Percentiles rank a stretch among this genome's conserved stretches.
Evolutionary conservation across 176 grass and related monocot genomes (phyloP).

Genomic region (Musa troglodytarum): DNA sequence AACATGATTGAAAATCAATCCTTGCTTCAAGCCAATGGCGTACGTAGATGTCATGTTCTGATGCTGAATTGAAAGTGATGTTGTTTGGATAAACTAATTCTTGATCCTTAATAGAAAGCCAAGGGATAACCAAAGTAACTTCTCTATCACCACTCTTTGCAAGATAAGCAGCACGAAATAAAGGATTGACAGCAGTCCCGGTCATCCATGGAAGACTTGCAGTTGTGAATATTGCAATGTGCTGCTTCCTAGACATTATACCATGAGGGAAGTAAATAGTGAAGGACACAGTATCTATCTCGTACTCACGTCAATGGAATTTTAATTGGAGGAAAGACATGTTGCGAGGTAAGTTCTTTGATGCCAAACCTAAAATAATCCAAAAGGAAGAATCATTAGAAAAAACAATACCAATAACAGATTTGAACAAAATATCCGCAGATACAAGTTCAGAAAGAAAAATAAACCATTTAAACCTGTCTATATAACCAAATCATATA

Average conservation of each 20-base stretch:
- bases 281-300: background rate
- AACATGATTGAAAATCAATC: constrained; percentile 41
- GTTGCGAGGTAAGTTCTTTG: background rate
- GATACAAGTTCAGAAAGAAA: no score
- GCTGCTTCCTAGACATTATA: constrained; percentile 45
- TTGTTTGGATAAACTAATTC: constrained; percentile 75
- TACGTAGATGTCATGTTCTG: constrained; percentile 67
- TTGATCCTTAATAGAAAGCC: constrained; percentile 63
- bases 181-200: constrained; percentile 71
- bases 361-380: background rate
- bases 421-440: background rate
- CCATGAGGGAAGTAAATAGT: background rate
- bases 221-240: constrained; percentile 82
- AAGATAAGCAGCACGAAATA: constrained; percentile 65
- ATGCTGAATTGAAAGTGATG: constrained; percentile 43
- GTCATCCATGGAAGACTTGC: constrained; percentile 98
- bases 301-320: background rate
- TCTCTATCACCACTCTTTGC: constrained; percentile 49
- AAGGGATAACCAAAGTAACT: constrained; percentile 83
- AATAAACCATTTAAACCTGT: no score
- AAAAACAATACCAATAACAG: background rate
- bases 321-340: background rate
- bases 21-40: constrained; percentile 69
- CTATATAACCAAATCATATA: no score
- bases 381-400: background rate